A percentile compares a stretch with the other conserved stretches of the same genome.
phyloP scores from a whole-genome alignment of 768 basidiomycete species.

The Leccinum ochraceum region DNA sequence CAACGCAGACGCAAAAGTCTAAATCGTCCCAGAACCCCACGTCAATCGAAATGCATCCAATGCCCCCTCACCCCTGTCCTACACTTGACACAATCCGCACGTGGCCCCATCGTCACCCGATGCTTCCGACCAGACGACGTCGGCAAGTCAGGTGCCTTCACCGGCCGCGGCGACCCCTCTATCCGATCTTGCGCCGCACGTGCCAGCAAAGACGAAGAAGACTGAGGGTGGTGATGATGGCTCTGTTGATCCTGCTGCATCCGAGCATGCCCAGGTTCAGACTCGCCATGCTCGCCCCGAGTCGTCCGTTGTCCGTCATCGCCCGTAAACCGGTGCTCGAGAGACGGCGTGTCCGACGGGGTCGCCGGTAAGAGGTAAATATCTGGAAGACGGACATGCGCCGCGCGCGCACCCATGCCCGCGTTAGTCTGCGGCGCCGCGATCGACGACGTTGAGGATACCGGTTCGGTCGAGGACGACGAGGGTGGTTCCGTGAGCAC shows the following conservation, averaged over 20 bases:
- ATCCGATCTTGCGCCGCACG: conserved; percentile 13
- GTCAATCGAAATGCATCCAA: conserved; percentile 64
- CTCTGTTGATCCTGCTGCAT: conserved; percentile 1
- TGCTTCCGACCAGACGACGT: conserved; percentile 37
- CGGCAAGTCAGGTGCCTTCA: conserved; percentile 14
- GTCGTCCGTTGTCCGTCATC: conserved; percentile 2
- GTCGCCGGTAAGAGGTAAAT: conserved; percentile 32
- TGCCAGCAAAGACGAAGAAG: background rate
- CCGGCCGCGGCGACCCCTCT: conserved; percentile 19
- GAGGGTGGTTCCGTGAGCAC: conserved; percentile 26
- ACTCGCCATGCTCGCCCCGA: background rate
- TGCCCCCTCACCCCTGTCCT: conserved; percentile 67
- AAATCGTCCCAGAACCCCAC: background rate
- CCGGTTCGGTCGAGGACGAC: conserved; percentile 20
- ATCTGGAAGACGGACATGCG: conserved; percentile 22
- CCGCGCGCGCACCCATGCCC: background rate
- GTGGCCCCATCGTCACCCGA: conserved; percentile 70
- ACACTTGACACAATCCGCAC: conserved; percentile 69
- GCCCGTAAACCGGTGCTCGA: conserved; percentile 14
- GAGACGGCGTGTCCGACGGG: conserved; percentile 23
- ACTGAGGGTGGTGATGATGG: background rate
- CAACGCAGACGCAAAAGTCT: background rate
- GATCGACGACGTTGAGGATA: conserved; percentile 17
- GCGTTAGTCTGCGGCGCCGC: conserved; percentile 3
- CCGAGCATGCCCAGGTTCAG: conserved; percentile 2